Evolutionary conservation across 2,329 filamentous ascomycete genomes (phyloP), one percentile per base, ranked within the genome.

Genomic region (Aureobasidium sp.): DNA sequence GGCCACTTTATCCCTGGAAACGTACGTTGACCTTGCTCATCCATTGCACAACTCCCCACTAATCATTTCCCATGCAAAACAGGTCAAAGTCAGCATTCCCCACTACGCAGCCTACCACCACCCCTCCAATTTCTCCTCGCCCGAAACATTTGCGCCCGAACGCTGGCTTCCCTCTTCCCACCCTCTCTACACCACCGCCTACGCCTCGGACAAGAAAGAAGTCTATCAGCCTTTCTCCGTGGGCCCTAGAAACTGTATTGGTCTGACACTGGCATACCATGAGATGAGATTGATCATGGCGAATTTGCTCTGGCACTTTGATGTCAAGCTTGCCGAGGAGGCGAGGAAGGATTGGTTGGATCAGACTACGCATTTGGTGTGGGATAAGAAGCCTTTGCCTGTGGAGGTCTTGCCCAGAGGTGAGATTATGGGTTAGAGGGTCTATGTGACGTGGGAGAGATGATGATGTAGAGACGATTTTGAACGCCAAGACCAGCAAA

Each of bases 141-240:
- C 70, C 2, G 53, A 68, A 15, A 64, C 66, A 29, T 72, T 70
- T 62, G 63, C 66, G 20, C 70, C 70, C 2, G 70, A 72, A 56
- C 67, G 70, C n/a, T 72, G 70, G 70, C 63, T 71, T 17, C 66
- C 64, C 9, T 65, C 42, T 9, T 39, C 34, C 22, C 29, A 37
- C 3, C 41, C 55, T 2, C 12, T 34, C 5, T 37, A 58, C 20
- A 62, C 69, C 39, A 47, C 63, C 11, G 62, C 65, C 47, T 72
- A 65, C 52, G 62, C 60, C 12, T 56, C 66, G 45, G 71, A 72
- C 52, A 64, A 68, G 5, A 60, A 60, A 9, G 63, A 65, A 47
- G 61, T 67, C 8, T 22, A 70, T 8, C 67, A 72, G 62, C 66
- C 68, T 2, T 73, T 73, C 49, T 60, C 57, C 1, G 44, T 49